Percentiles rank a stretch among this genome's conserved stretches.
phyloP scores from a whole-genome alignment of 805 yeast species.

The Naumovozyma dairenensis region DNA sequence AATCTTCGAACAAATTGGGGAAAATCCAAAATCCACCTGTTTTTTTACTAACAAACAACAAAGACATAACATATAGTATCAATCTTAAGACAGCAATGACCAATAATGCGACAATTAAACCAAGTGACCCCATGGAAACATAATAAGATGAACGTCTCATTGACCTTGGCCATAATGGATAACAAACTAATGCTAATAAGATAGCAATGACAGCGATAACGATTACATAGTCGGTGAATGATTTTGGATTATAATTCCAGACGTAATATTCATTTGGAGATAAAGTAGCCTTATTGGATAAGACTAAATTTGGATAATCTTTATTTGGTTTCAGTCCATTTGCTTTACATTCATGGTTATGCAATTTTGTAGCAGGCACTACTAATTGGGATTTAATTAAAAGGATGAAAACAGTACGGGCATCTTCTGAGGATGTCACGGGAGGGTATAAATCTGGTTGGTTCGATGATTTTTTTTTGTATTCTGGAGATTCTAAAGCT shows the following conservation, averaged over 20 bases:
- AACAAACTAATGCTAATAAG: slow-evolving; percentile 56
- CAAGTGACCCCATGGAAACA: slow-evolving; percentile 65
- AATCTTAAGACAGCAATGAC: slow-evolving; percentile 71
- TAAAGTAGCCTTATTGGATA: slow-evolving; percentile 48
- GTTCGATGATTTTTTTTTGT: slow-evolving; percentile 41
- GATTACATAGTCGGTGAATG: slow-evolving; percentile 34
- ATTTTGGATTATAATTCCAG: slow-evolving; percentile 72
- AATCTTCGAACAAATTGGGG: slow-evolving; percentile 93
- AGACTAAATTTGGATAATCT: slow-evolving; percentile 50
- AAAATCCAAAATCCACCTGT: slow-evolving; percentile 88
- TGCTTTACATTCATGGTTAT: slow-evolving; percentile 54
- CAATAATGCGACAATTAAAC: slow-evolving; percentile 65
- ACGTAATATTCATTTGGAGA: slow-evolving; percentile 63
- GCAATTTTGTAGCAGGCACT: slow-evolving; percentile 66
- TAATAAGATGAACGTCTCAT: slow-evolving; percentile 91
- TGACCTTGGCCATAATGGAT: slow-evolving; percentile 91
- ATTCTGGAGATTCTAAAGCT: slow-evolving; percentile 67
- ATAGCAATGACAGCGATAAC: slow-evolving; percentile 43
- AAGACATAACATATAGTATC: slow-evolving; percentile 43
- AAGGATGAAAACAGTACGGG: slow-evolving; percentile 51
- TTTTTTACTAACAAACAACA: slow-evolving; percentile 23
- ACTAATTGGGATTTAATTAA: slow-evolving; percentile 67
- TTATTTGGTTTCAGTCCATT: slow-evolving; percentile 55
- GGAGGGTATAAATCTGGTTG: slow-evolving; percentile 41
- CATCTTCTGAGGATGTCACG: slow-evolving; percentile 30